Evolutionary conservation across 176 grass and related monocot species (phyloP).

Genomic region (Raddia guianensis): DNA sequence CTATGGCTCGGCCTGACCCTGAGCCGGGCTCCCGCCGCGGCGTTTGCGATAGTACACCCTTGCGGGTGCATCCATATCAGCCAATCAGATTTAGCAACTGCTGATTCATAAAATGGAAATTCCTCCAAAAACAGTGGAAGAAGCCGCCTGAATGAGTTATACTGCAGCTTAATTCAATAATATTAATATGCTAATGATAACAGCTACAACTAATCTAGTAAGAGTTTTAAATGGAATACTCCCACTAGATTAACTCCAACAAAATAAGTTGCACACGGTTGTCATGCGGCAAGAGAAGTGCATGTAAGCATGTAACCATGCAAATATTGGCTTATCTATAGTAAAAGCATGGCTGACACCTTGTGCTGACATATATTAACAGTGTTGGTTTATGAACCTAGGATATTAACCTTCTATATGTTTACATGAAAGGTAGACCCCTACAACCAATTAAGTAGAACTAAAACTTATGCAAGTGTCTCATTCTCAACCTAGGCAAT

Average conservation of each 20-base stretch:
- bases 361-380: background rate
- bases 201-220: background rate
- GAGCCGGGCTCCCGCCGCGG: too few species aligned
- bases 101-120: background rate
- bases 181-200: background rate
- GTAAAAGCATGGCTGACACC: constrained; percentile 13
- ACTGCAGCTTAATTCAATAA: background rate
- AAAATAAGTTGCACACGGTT: background rate
- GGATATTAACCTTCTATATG: background rate
- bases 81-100: background rate
- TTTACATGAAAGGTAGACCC: background rate
- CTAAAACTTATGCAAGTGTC: background rate
- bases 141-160: background rate
- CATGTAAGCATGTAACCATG: background rate
- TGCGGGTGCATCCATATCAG: too few species aligned
- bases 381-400: constrained; percentile 17
- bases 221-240: background rate
- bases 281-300: background rate
- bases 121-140: background rate
- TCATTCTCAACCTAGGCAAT: constrained; percentile 26
- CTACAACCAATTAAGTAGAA: constrained; percentile 25
- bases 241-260: too few species aligned
- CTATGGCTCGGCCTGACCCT: too few species aligned
- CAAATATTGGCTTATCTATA: constrained; percentile 11
- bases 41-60: too few species aligned